Percentiles rank a stretch among this genome's conserved stretches.
These are phyloP conservation scores for Gnaphalium uliginosum DNA, from an alignment of 129 eudicot species.

Conservation along the genomic window DNA sequence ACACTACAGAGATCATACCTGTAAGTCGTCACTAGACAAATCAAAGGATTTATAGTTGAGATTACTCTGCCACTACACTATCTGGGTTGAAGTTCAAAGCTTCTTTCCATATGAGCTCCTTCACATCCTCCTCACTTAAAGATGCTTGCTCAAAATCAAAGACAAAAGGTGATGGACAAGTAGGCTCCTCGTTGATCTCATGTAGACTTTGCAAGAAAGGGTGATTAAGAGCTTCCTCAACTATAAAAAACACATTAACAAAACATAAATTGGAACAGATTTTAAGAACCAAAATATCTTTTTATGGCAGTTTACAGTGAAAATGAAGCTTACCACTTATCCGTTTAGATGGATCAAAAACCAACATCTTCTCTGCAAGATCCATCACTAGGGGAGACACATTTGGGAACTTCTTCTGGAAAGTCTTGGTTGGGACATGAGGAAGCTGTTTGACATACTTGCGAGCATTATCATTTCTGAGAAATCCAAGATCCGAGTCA, in stretches of 20 bases:
- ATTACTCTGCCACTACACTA: constrained; percentile 31
- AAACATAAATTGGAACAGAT: constrained; percentile 22
- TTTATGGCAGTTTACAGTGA: not conserved
- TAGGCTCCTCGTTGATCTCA: constrained; percentile 95
- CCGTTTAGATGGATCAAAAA: constrained; percentile 92
- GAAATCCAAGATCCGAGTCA: constrained; percentile 78
- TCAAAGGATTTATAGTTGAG: not conserved
- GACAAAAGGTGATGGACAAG: constrained; percentile 67
- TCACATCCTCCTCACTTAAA: constrained; percentile 83
- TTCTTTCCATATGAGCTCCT: constrained; percentile 85
- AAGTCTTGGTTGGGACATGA: constrained; percentile 59
- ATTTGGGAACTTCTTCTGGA: constrained; percentile 63
- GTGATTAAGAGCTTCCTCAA: constrained; percentile 86
- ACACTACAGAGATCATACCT: constrained; percentile 3
- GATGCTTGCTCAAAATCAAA: constrained; percentile 81
- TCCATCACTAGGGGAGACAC: constrained; percentile 71
- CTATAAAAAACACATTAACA: constrained; percentile 29
- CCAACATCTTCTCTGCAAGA: constrained; percentile 88
- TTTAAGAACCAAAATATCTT: not conserved
- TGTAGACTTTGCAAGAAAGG: constrained; percentile 79
- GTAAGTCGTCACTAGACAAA: constrained; percentile 1
- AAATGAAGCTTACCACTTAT: constrained; percentile 63
- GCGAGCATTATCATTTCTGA: constrained; percentile 81
- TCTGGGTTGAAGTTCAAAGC: constrained; percentile 71
- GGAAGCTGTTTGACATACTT: constrained; percentile 79